Percentiles rank a stretch among this genome's conserved stretches.
Evolutionary conservation across 2,329 filamentous ascomycete species (phyloP).

Genomic region (Colletotrichum limetticola): DNA sequence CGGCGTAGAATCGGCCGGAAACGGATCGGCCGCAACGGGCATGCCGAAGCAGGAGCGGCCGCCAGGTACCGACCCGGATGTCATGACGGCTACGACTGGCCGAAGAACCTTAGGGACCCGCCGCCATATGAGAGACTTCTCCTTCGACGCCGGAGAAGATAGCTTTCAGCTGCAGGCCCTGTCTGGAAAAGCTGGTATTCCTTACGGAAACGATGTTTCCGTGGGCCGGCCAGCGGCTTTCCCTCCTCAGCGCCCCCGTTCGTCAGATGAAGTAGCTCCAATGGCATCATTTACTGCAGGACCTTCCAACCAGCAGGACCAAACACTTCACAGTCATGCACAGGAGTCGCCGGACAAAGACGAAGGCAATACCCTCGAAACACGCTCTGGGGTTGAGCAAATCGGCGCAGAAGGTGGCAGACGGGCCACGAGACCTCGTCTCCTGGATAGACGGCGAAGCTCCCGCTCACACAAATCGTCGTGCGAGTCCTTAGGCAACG

Average conservation of each 20-base stretch:
- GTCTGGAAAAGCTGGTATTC: too few species aligned
- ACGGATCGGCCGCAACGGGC: neutral
- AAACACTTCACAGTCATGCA: neutral
- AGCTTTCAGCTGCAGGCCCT: slow-evolving; percentile 1
- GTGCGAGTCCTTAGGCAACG: neutral
- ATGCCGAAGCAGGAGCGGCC: neutral
- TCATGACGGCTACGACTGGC: neutral
- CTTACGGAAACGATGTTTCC: neutral
- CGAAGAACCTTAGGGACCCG: neutral
- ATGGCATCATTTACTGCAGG: neutral
- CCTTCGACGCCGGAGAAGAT: slow-evolving; percentile 43
- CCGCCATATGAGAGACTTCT: slow-evolving; percentile 41
- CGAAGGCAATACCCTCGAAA: neutral
- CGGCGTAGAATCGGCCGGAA: neutral
- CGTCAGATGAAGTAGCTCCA: neutral
- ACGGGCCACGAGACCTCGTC: neutral
- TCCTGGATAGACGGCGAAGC: neutral
- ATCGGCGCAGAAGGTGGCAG: neutral
- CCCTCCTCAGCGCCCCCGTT: neutral
- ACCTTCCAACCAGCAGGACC: neutral
- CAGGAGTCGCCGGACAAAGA: neutral
- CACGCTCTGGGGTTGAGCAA: neutral
- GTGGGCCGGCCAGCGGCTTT: too few species aligned
- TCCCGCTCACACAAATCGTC: neutral
- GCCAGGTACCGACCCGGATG: neutral